phyloP scores from a whole-genome alignment of 179 eudicot species.

The Pouteria campechiana region DNA sequence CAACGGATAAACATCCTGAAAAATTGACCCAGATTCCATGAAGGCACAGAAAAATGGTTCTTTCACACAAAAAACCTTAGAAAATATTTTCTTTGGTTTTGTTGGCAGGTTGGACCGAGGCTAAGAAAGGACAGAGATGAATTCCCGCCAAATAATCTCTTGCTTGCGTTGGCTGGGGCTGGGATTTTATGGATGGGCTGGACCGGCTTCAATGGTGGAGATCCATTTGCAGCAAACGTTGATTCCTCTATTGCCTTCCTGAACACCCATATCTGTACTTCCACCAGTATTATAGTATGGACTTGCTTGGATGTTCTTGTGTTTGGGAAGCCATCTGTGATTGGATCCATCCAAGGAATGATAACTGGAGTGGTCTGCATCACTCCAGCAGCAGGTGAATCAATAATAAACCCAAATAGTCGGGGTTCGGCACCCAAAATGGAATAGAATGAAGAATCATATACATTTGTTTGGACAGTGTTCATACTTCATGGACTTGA shows the following conservation, averaged over 20 bases:
- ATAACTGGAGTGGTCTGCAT: slow-evolving; percentile 51
- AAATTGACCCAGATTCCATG: no score
- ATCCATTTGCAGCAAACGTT: slow-evolving; percentile 35
- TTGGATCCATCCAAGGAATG: slow-evolving; percentile 53
- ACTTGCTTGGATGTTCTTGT: slow-evolving; percentile 35
- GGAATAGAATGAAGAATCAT: no score
- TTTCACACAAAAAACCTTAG: no score
- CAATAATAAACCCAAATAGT: no score
- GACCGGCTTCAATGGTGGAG: slow-evolving; percentile 58
- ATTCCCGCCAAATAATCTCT: slow-evolving; percentile 44
- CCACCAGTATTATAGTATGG: slow-evolving; percentile 50
- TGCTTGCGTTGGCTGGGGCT: slow-evolving; percentile 39
- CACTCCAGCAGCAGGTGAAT: slow-evolving; percentile 44
- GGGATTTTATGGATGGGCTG: slow-evolving; percentile 56
- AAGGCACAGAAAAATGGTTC: no score
- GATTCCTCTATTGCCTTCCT: slow-evolving; percentile 35
- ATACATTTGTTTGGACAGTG: no score
- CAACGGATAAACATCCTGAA: no score
- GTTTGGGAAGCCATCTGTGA: slow-evolving; percentile 35
- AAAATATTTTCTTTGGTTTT: no score
- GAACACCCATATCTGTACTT: slow-evolving; percentile 43
- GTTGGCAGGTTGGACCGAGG: slow-evolving; percentile 43
- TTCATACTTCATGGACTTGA: no score
- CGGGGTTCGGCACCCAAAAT: no score
- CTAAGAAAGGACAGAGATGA: slow-evolving; percentile 32